These are phyloP conservation scores for Septoria petroselini DNA, from an alignment of 2,329 filamentous ascomycete genomes.

Conservation along the genomic window DNA sequence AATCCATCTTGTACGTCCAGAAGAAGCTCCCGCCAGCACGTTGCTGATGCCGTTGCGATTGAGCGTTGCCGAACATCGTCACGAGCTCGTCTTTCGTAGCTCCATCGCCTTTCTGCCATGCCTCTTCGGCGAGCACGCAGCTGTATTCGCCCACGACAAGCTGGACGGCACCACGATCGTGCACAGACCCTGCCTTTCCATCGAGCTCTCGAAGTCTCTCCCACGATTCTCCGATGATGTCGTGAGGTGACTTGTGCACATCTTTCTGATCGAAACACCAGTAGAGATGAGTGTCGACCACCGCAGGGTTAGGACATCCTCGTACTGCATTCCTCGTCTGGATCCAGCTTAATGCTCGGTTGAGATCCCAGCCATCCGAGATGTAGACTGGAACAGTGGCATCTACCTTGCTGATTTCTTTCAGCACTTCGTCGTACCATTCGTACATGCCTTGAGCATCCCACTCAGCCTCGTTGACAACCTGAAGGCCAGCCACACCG, in stretches of 20 bases:
- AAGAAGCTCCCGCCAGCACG: slow-evolving; percentile 55
- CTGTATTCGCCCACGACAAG: slow-evolving; percentile 58
- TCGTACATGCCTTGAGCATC: slow-evolving; percentile 52
- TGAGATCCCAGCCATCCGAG: slow-evolving; percentile 57
- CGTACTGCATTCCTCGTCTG: slow-evolving; percentile 29
- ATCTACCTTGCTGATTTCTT: slow-evolving; percentile 49
- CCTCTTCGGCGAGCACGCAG: slow-evolving; percentile 53
- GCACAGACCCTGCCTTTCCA: slow-evolving; percentile 48
- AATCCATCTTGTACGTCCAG: slow-evolving; percentile 62
- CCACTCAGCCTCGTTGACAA: slow-evolving; percentile 56
- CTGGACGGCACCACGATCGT: slow-evolving; percentile 51
- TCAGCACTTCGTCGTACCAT: slow-evolving; percentile 55
- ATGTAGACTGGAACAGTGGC: slow-evolving; percentile 54
- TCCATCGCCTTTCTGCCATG: slow-evolving; percentile 43
- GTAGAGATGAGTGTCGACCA: slow-evolving; percentile 60
- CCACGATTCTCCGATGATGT: slow-evolving; percentile 50
- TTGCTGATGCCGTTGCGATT: slow-evolving; percentile 51
- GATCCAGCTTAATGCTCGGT: slow-evolving; percentile 46
- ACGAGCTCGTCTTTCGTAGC: slow-evolving; percentile 42
- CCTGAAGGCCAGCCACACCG: slow-evolving; percentile 55
- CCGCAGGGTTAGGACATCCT: slow-evolving; percentile 44
- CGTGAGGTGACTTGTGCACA: slow-evolving; percentile 50
- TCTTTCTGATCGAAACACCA: slow-evolving; percentile 57
- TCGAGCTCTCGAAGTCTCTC: slow-evolving; percentile 48
- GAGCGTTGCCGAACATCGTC: slow-evolving; percentile 48